phyloP scores from a whole-genome alignment of 805 yeast genomes.

The Nakazawaea anatomiae region DNA sequence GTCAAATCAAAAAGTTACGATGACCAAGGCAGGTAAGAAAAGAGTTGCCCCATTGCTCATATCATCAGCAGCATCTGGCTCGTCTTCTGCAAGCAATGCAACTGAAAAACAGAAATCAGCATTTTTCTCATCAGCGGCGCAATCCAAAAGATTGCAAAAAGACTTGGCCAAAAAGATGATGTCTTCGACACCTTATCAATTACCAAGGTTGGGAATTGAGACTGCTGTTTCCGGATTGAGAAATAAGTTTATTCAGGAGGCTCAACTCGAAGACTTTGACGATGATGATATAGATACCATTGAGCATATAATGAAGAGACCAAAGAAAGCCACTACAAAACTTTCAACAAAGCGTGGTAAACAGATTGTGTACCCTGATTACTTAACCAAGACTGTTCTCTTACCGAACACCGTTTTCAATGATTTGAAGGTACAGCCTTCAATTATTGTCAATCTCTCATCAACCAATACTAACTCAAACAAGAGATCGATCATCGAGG shows the following conservation, averaged over 20 bases:
- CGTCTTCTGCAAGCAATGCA: neutral
- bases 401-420: slow-evolving; percentile 22
- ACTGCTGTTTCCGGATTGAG: slow-evolving; percentile 57
- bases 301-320: slow-evolving; percentile 20
- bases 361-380: slow-evolving; percentile 25
- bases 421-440: slow-evolving; percentile 23
- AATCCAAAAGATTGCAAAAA: slow-evolving; percentile 18
- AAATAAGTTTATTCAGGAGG: slow-evolving; percentile 27
- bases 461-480: slow-evolving; percentile 14
- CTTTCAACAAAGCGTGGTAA: slow-evolving; percentile 27
- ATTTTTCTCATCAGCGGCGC: slow-evolving; percentile 9
- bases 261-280: slow-evolving; percentile 18
- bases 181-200: slow-evolving; percentile 40
- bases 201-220: slow-evolving; percentile 62
- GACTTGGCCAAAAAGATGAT: slow-evolving; percentile 16
- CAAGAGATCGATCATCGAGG: slow-evolving; percentile 29
- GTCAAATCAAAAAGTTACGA: slow-evolving; percentile 42
- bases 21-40: slow-evolving; percentile 72
- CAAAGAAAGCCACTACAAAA: slow-evolving; percentile 21
- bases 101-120: slow-evolving; percentile 3
- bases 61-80: slow-evolving; percentile 30
- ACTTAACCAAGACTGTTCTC: slow-evolving; percentile 18
- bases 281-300: slow-evolving; percentile 40
- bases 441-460: slow-evolving; percentile 20
- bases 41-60: slow-evolving; percentile 68